Evolutionary conservation across 768 basidiomycete genomes (phyloP).

Genomic region (Clavaria fumosa): DNA sequence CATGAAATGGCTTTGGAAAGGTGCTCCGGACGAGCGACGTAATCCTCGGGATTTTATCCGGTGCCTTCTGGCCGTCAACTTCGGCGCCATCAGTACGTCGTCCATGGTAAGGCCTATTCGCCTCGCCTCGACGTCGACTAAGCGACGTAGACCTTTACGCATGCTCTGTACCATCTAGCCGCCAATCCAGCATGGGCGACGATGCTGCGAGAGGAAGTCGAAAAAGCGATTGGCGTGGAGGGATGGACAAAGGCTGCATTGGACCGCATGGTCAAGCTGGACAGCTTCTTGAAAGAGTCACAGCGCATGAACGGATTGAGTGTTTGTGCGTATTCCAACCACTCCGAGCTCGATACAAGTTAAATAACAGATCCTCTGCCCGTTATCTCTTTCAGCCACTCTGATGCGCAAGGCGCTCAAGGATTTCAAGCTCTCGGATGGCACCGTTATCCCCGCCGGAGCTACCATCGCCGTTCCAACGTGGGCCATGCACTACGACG

Average conservation of each 20-base stretch:
- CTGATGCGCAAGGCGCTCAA: conserved; percentile 20
- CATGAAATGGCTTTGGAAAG: conserved; percentile 12
- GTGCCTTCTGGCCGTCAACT: conserved; percentile 21
- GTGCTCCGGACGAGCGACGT: conserved; percentile 6
- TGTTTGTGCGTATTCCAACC: conserved; percentile 13
- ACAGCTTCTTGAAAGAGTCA: conserved; percentile 25
- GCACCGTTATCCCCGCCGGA: conserved; percentile 25
- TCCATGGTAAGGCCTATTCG: conserved; percentile 19
- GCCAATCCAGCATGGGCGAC: conserved; percentile 18
- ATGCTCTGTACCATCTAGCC: conserved; percentile 25
- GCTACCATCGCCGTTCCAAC: conserved; percentile 19
- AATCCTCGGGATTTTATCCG: conserved; percentile 7
- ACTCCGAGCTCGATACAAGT: too few species aligned
- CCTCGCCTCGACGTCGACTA: not conserved
- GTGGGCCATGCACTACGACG: conserved; percentile 18
- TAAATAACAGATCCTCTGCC: not conserved
- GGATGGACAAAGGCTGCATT: conserved; percentile 21
- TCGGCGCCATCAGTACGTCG: conserved; percentile 21
- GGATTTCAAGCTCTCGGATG: conserved; percentile 30
- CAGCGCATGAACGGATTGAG: conserved; percentile 17
- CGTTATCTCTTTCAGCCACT: conserved; percentile 7
- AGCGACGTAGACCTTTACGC: conserved; percentile 19
- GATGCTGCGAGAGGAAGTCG: conserved; percentile 25
- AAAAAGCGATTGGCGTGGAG: conserved; percentile 15
- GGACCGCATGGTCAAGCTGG: conserved; percentile 21